A percentile compares a stretch with the other conserved stretches of the same genome.
Evolutionary conservation across 1,284 basidiomycete genomes (phyloP).

Genomic region (Ceratobasidium papillatum): DNA sequence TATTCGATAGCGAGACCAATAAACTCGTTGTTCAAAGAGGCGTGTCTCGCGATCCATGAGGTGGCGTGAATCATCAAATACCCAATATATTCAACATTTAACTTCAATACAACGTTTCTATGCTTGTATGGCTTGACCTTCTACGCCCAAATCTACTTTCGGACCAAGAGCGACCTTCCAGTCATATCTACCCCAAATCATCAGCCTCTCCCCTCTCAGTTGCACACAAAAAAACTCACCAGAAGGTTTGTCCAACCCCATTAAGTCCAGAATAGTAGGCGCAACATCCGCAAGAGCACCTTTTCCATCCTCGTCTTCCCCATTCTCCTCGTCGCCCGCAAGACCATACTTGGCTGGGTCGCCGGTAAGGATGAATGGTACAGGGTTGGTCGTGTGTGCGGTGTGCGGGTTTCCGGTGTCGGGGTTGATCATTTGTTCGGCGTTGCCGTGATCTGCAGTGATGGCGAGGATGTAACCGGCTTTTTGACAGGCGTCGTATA

Average conservation of each 20-base stretch:
- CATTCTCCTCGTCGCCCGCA: constrained; percentile 54
- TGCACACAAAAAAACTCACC: constrained; percentile 52
- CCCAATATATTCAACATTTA: not conserved
- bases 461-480: constrained; percentile 85
- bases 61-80: not conserved
- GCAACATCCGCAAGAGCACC: constrained; percentile 89
- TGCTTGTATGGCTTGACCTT: not conserved
- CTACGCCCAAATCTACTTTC: constrained; percentile 48
- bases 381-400: constrained; percentile 84
- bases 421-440: constrained; percentile 88
- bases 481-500: constrained; percentile 84
- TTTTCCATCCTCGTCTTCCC: constrained; percentile 61
- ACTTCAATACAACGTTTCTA: constrained; percentile 8
- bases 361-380: constrained; percentile 81
- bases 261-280: constrained; percentile 80
- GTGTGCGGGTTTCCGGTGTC: constrained; percentile 86
- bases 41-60: not conserved
- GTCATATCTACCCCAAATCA: constrained; percentile 61
- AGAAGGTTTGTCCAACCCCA: constrained; percentile 71
- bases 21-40: not conserved
- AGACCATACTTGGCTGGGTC: constrained; percentile 62
- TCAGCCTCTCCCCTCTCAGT: not conserved
- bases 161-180: constrained; percentile 61
- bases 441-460: constrained; percentile 93
- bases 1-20: constrained; percentile 63